Evolutionary conservation across 1,284 basidiomycete species (phyloP), one percentile per base, ranked within the genome.

Genomic region (Phylloboletellus chloephorus): DNA sequence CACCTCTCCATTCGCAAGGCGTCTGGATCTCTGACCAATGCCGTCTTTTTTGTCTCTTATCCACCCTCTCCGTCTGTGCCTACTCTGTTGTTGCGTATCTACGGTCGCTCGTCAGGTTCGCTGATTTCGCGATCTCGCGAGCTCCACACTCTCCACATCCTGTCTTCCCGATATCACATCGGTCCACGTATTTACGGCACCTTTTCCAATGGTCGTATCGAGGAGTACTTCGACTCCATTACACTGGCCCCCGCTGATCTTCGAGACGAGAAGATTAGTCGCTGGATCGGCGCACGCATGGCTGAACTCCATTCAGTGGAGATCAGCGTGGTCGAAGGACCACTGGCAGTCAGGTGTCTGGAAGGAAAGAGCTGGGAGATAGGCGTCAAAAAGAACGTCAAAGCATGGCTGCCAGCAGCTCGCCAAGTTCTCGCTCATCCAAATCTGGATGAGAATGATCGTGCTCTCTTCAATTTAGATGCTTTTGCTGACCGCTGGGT

Each of bases 171-270:
- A 47, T 95, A 93, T 65, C 76, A 76, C 51, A 86, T 97, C 43
- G 93, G 91, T n/a, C 91, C 93, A 21, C 76, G 78, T 50, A 79
- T 97, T 21, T 91, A 88, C 58, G 93, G 93, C 39, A 96, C 92
- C 1, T 96, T 97, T 64, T 74, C 78, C 52, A 97, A 97, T 63
- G 93, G 93, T 25, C 82, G 93, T 28, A 69, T 96, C 36, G 93
- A 96, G 67, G 86, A 96, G 61, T 94, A 89, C 66, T 95, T 96
- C 62, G 80, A 92, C 46, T 91, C 90, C 13, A 74, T 79, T 21
- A 83, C 90, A 1, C 71, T 96, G 33, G 81, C 78, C 0, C 73
- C 86, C 7, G 60, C 73, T 26, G 88, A 95, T 59, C 71, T 96
- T 49, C 78, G 89, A 32, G 77, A 88, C 49, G 76, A 79, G 13